Base-by-base conservation (phyloP, 192 early-diverging fungal species). In the Coemansia brasiliensis region DNA sequence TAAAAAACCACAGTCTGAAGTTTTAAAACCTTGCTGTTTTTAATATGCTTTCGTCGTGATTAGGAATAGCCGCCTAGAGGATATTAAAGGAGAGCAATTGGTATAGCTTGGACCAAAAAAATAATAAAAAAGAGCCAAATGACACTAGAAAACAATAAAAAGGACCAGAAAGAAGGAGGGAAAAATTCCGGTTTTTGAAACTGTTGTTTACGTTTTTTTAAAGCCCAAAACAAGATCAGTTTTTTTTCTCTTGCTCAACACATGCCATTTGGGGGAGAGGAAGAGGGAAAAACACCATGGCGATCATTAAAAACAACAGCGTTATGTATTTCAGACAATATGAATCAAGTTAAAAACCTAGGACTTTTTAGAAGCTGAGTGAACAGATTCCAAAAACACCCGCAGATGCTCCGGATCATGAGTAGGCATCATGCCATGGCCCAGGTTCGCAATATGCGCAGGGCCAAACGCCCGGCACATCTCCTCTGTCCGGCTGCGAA, bases 361-460 rank as follows among this genome's bases (percentile, higher is more conserved):
- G 41, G 72, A 52, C 3, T 57, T 52, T 27, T 52, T 58, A 61
- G 65, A 76, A 11, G 69, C 80, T 22, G 81, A 61, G 51, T 88
- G 86, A 4, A 90, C 85, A 4, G 85, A 77, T 61, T 88, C 85
- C 38, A 93, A 65, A 63, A 88, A 93, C 39, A 86, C 78, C 20
- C 78, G 80, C 52, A 87, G 69, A 15, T 75, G 82, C 63, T 93
- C 88, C 1, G 89, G 88, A 59, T 87, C 83, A 46, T 89, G 85
- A 21, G 81, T 83, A 12, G 94, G 96, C 63, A 92, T 84, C 85
- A 97, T 95, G 11, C 96, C 96, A 74, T 99, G 96, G 24, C 96
- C 96, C 46, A 99, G 74, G 63, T 99, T 99, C 32, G 88, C 96
- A 73, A 99, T 95, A 56, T 95, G 93, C 45, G 82, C 79, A 26